Percentiles rank a stretch among this genome's conserved stretches.
phyloP scores from a whole-genome alignment of 345 rosid species.

The Populus deltoides region DNA sequence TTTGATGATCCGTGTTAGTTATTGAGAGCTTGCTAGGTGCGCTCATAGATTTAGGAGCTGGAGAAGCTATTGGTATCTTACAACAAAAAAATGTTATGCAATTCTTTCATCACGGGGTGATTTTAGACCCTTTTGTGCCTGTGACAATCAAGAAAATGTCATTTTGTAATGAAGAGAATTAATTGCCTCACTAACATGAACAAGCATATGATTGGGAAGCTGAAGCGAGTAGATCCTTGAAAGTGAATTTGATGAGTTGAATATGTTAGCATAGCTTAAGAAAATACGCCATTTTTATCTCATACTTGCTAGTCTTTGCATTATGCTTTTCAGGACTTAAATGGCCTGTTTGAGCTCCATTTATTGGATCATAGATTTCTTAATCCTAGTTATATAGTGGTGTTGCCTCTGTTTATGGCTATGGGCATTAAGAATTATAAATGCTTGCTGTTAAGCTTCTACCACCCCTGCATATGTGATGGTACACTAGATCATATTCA shows the following conservation, averaged over 20 bases:
- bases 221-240: not conserved
- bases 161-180: not conserved
- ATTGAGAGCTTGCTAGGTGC: not conserved
- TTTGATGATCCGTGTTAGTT: not conserved
- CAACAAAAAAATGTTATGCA: not conserved
- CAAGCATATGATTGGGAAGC: not conserved
- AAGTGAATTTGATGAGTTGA: not conserved
- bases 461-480: not conserved
- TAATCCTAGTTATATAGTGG: not conserved
- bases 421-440: not conserved
- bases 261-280: not conserved
- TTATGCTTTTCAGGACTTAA: not conserved
- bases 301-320: not conserved
- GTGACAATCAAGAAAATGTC: slow-evolving; percentile 5
- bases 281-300: not conserved
- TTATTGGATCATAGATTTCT: not conserved
- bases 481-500: not conserved
- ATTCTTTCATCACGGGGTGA: not conserved
- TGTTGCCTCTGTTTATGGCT: not conserved
- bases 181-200: not conserved
- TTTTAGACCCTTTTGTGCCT: slow-evolving; percentile 9
- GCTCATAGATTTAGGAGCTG: not conserved
- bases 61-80: not conserved
- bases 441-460: not conserved
- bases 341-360: not conserved